Base-by-base conservation (phyloP, 345 rosid genomes). In the Clausena lansium region DNA sequence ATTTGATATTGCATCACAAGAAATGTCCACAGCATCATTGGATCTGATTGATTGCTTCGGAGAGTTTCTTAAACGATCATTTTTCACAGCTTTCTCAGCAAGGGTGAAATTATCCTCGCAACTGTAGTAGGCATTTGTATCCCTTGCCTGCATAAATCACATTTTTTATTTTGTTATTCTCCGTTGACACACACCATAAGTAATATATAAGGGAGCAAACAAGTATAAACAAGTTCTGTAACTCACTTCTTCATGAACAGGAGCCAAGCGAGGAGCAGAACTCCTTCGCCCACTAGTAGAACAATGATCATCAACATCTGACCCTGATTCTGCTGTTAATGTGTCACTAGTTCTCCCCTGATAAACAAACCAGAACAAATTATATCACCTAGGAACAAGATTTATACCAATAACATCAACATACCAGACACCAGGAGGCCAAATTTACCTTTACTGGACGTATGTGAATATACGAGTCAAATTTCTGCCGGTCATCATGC, bases 201-300 rank as follows among this genome's bases (percentile, higher is more conserved):
- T 59, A 58, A 22, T 59, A 70, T 11, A 62, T n/a, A 59, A 64
- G 73, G 28, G 33, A 20, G 5, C 4, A 45, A 45, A 61, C 19
- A 59, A 60, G 15, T 35, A 38, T 19, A 41, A 15, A 68, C 71
- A 71, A 33, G 64, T 63, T 79, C 70, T 81, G 52, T 33, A 45
- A 78, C 87, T 89, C 87, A 93, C 99, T 78, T 95, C 94, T 81
- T 91, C 92, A 67, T 82, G 88, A 80, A 83, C 83, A 30, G 87
- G 83, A 47, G 83, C 85, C 81, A 84, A 84, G 75, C 78, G 76
- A 74, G 91, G 78, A 81, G 85, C 77, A 38, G 79, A 89, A 72
- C 86, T 79, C 58, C 74, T 75, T 80, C 59, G 79, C 33, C 86
- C 89, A 67, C 67, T 52, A 61, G 89, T 86, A 78, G 93, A 88